Evolutionary conservation across 2,329 filamentous ascomycete genomes (phyloP).

Genomic region (Alternaria conjuncta): DNA sequence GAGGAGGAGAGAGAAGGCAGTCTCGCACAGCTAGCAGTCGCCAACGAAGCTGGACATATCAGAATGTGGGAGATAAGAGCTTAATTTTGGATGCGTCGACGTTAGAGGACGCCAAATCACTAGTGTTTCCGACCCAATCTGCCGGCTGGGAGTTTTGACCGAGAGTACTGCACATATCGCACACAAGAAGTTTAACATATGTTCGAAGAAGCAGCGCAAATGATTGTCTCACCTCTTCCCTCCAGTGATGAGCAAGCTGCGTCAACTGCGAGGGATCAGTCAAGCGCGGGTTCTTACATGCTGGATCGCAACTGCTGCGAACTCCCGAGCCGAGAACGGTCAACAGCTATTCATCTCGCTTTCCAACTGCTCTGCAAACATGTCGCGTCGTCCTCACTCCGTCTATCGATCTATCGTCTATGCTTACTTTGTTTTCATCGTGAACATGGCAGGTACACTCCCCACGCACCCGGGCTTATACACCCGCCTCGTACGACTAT

Average conservation of each 20-base stretch:
- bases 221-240: not conserved
- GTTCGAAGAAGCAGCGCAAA: not conserved
- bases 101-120: not conserved
- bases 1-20: slow-evolving; percentile 68
- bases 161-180: not conserved
- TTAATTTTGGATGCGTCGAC: slow-evolving; percentile 12
- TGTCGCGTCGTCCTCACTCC: not conserved
- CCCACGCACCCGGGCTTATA: not conserved
- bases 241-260: not conserved
- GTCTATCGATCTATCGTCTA: not conserved
- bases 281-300: not conserved
- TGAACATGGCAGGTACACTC: slow-evolving; percentile 15
- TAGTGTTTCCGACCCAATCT: not conserved
- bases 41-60: slow-evolving; percentile 87
- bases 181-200: not conserved
- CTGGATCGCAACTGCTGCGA: slow-evolving; percentile 2
- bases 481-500: not conserved
- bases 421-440: not conserved
- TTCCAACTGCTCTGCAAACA: not conserved
- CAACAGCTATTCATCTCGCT: not conserved
- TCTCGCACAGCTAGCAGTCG: slow-evolving; percentile 72
- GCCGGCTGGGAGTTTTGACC: not conserved
- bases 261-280: not conserved
- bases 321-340: slow-evolving; percentile 2
- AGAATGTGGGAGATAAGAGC: slow-evolving; percentile 76